These are phyloP conservation scores for Verticillium alfalfae DNA, from an alignment of 2,329 filamentous ascomycete species.

Conservation along the genomic window DNA sequence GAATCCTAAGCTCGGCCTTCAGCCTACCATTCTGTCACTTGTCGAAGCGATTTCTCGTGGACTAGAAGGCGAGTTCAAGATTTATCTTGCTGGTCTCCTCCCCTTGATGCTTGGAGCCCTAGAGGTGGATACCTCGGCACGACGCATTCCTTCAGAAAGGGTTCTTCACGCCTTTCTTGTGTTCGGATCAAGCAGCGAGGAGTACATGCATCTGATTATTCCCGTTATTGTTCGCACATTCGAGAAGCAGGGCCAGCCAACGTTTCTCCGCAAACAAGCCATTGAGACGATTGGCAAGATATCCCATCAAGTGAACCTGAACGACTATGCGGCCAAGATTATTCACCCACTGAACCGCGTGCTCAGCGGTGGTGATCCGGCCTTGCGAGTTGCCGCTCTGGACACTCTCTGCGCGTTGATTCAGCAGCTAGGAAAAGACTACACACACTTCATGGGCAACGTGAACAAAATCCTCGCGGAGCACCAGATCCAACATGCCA, in stretches of 20 bases:
- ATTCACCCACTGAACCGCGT: slow-evolving; percentile 89
- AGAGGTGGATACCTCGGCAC: slow-evolving; percentile 73
- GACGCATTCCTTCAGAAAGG: slow-evolving; percentile 78
- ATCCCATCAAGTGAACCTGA: slow-evolving; percentile 93
- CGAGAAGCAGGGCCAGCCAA: slow-evolving; percentile 78
- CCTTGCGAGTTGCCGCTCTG: slow-evolving; percentile 73
- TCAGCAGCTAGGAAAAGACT: slow-evolving; percentile 92
- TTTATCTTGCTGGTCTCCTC: slow-evolving; percentile 82
- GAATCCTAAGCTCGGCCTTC: slow-evolving; percentile 72
- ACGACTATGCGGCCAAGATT: slow-evolving; percentile 93
- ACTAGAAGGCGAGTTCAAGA: slow-evolving; percentile 95
- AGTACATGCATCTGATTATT: slow-evolving; percentile 99
- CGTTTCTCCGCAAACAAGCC: slow-evolving; percentile 74
- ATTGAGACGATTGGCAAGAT: slow-evolving; percentile 95
- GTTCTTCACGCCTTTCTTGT: slow-evolving; percentile 94
- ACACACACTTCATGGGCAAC: slow-evolving; percentile 87
- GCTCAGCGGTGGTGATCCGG: slow-evolving; percentile 65
- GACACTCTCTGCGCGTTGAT: slow-evolving; percentile 95
- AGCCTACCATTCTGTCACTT: slow-evolving; percentile 84
- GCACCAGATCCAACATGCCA: slow-evolving; percentile 79
- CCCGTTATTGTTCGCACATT: slow-evolving; percentile 93
- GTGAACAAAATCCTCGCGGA: slow-evolving; percentile 80
- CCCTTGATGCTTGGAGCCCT: slow-evolving; percentile 92
- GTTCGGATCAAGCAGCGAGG: slow-evolving; percentile 91
- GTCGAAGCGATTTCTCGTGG: slow-evolving; percentile 93